A percentile compares a stretch with the other conserved stretches of the same genome.
Conservation (phyloP, 2,329 filamentous ascomycete species). For the Fonsecaea monophora region DNA sequence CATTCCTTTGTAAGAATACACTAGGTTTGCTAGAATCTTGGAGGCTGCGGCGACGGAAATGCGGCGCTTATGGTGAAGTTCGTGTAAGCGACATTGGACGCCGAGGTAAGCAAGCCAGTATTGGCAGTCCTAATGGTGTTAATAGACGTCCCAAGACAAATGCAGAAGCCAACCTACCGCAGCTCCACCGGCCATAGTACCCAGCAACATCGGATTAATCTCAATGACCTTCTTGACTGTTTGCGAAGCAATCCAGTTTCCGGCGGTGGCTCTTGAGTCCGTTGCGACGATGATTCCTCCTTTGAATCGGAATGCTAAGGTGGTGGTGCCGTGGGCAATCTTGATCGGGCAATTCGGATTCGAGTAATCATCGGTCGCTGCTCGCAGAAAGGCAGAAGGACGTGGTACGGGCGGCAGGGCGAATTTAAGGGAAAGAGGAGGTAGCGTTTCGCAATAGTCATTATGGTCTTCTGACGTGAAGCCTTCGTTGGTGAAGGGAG, state of each 20-base stretch:
- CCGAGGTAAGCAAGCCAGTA: slow-evolving; percentile 99
- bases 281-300: slow-evolving; percentile 98
- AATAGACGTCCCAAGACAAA: slow-evolving; percentile 26
- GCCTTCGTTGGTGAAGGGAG: slow-evolving; percentile 75
- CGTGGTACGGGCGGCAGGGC: slow-evolving; percentile 84
- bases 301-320: slow-evolving; percentile 96
- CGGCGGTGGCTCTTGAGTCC: slow-evolving; percentile 94
- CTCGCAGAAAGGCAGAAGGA: slow-evolving; percentile 93
- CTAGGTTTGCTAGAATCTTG: slow-evolving; percentile 97
- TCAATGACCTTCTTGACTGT: slow-evolving; percentile 99
- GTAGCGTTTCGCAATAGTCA: slow-evolving; percentile 72
- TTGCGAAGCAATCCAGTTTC: slow-evolving; percentile 99
- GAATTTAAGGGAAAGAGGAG: slow-evolving; percentile 88
- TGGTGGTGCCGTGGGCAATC: slow-evolving; percentile 98
- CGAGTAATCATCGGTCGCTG: slow-evolving; percentile 94
- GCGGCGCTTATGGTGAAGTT: slow-evolving; percentile 98
- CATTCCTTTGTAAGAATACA: slow-evolving; percentile 99
- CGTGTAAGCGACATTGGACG: slow-evolving; percentile 98
- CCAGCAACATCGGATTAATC: slow-evolving; percentile 91
- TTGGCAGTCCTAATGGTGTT: slow-evolving; percentile 78
- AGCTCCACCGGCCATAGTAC: slow-evolving; percentile 97
- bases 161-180: slow-evolving; percentile 63
- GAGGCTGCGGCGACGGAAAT: slow-evolving; percentile 96
- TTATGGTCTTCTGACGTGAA: slow-evolving; percentile 75
- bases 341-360: slow-evolving; percentile 99